phyloP scores from a whole-genome alignment of 805 yeast species.

The Kazachstania kunashirensis region DNA sequence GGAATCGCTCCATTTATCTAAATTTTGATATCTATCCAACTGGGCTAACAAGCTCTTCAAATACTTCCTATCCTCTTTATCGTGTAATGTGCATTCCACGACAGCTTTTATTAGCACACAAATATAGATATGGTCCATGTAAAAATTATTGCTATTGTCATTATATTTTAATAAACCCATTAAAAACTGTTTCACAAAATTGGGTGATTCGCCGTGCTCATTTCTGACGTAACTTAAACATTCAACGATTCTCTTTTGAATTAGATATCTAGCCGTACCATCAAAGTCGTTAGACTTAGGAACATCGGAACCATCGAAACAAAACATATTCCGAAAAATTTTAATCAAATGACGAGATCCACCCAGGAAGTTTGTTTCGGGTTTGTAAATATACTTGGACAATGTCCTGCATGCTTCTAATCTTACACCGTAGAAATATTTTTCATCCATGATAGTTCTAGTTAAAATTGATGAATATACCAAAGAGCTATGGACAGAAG shows the following conservation, averaged over 20 bases:
- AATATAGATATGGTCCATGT: constrained; percentile 62
- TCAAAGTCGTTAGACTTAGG: constrained; percentile 79
- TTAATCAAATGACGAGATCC: constrained; percentile 66
- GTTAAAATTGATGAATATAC: constrained; percentile 69
- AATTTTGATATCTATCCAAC: constrained; percentile 59
- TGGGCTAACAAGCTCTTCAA: constrained; percentile 48
- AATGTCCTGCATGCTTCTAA: constrained; percentile 78
- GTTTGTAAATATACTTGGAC: constrained; percentile 49
- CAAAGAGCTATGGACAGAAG: constrained; percentile 42
- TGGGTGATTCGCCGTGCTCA: constrained; percentile 52
- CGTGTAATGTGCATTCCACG: constrained; percentile 32
- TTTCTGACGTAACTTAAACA: constrained; percentile 55
- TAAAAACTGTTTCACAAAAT: constrained; percentile 49
- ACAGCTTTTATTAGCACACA: constrained; percentile 48
- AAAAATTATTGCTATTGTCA: constrained; percentile 73
- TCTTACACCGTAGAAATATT: constrained; percentile 85
- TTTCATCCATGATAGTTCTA: constrained; percentile 69
- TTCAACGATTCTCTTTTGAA: constrained; percentile 59
- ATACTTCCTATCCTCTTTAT: constrained; percentile 32
- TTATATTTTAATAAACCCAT: constrained; percentile 69
- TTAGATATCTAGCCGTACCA: constrained; percentile 55
- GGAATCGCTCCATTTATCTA: constrained; percentile 84
- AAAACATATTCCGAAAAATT: constrained; percentile 59
- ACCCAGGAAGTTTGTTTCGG: constrained; percentile 19
- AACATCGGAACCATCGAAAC: constrained; percentile 55